phyloP scores from a whole-genome alignment of 768 basidiomycete species.

The Lentinula guzmanii region DNA sequence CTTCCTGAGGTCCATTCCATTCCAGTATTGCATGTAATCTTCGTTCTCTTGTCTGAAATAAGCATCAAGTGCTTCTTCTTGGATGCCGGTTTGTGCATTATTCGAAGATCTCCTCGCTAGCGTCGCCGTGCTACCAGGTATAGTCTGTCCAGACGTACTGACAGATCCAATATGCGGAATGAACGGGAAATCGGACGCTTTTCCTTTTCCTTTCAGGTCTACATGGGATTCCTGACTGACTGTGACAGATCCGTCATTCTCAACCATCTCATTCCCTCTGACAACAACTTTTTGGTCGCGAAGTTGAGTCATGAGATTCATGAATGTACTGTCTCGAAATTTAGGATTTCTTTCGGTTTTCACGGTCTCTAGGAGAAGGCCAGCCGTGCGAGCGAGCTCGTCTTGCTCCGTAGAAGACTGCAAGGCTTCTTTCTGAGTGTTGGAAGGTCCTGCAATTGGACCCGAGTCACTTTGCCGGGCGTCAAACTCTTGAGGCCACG shows the following conservation, averaged over 20 bases:
- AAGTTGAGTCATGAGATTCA: slow-evolving; percentile 81
- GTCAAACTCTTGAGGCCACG: slow-evolving; percentile 67
- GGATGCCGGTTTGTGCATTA: not conserved
- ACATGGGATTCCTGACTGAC: slow-evolving; percentile 12
- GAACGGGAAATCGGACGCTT: slow-evolving; percentile 26
- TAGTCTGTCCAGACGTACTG: not conserved
- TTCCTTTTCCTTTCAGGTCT: slow-evolving; percentile 69
- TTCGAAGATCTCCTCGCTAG: not conserved
- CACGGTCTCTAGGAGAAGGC: slow-evolving; percentile 69
- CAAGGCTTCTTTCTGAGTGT: not conserved
- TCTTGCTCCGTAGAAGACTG: slow-evolving; percentile 37
- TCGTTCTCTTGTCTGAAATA: slow-evolving; percentile 68
- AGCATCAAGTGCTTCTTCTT: slow-evolving; percentile 51
- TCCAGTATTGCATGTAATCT: slow-evolving; percentile 61
- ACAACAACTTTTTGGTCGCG: slow-evolving; percentile 75
- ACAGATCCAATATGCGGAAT: slow-evolving; percentile 4
- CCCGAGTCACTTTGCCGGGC: slow-evolving; percentile 32
- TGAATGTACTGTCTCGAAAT: slow-evolving; percentile 78
- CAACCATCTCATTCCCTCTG: slow-evolving; percentile 73
- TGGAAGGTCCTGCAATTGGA: slow-evolving; percentile 7
- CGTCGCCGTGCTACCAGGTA: too few relatives aligned
- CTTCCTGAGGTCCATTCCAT: slow-evolving; percentile 21
- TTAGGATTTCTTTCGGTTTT: slow-evolving; percentile 74
- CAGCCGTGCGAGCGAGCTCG: slow-evolving; percentile 78
- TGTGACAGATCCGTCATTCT: slow-evolving; percentile 30